Evolutionary conservation across 163 green algal species (phyloP).

Genomic region (Chlamydomonas reinhardtii): DNA sequence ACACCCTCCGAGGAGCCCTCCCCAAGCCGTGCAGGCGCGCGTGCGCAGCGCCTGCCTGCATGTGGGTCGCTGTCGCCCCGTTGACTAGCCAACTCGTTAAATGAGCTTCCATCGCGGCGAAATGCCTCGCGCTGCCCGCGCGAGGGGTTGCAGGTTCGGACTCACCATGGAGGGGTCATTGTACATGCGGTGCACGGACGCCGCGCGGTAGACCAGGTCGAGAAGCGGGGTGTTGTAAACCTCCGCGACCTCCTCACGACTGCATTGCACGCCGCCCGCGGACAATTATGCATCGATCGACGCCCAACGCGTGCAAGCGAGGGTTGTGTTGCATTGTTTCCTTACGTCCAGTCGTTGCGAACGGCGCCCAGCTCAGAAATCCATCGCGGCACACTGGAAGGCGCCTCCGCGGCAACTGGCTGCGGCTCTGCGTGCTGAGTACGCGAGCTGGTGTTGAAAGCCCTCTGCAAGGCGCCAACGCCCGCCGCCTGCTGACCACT

Average conservation of each 20-base stretch:
- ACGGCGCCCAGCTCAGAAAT: constrained; percentile 78
- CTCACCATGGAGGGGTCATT: constrained; percentile 92
- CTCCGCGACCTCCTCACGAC: constrained; percentile 92
- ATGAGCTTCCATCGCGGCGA: no score
- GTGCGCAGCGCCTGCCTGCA: no score
- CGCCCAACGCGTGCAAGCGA: no score
- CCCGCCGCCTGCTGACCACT: constrained; percentile 40
- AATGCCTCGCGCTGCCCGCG: no score
- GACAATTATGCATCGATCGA: neutral
- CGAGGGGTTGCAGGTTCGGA: no score
- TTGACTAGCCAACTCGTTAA: no score
- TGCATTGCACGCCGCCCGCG: constrained; percentile 51
- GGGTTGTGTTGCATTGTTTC: neutral
- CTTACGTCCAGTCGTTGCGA: constrained; percentile 91
- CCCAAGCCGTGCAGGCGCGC: no score
- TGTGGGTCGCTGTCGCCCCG: no score
- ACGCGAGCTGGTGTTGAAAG: constrained; percentile 14
- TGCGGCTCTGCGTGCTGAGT: constrained; percentile 51
- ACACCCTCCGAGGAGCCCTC: no score
- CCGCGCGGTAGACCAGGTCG: constrained; percentile 93
- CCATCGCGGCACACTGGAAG: constrained; percentile 64
- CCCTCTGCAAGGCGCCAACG: neutral
- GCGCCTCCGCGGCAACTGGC: constrained; percentile 2
- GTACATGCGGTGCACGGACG: constrained; percentile 91
- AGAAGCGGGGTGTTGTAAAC: constrained; percentile 94